phyloP scores from a whole-genome alignment of 495 filamentous ascomycete species.

The Penicillium bovifimosum region DNA sequence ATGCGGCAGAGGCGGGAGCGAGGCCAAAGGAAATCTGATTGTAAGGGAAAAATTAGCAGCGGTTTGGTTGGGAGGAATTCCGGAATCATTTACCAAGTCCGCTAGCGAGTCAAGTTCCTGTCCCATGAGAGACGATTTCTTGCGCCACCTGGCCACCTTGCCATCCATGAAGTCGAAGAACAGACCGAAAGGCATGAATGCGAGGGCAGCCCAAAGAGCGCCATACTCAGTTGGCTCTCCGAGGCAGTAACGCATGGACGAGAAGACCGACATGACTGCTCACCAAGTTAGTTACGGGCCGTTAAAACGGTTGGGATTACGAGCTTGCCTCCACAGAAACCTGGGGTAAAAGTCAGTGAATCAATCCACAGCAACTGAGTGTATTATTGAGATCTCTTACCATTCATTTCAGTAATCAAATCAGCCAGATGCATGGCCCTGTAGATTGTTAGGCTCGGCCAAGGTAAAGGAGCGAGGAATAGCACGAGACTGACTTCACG shows the following conservation, averaged over 20 bases:
- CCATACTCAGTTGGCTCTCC: constrained; percentile 58
- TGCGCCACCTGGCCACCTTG: constrained; percentile 89
- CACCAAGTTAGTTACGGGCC: constrained; percentile 21
- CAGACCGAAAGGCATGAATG: constrained; percentile 85
- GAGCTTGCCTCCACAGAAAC: constrained; percentile 50
- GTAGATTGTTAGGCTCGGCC: constrained; percentile 14
- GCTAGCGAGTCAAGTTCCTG: constrained; percentile 97
- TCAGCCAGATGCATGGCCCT: constrained; percentile 92
- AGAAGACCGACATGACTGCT: constrained; percentile 85
- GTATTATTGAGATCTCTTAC: constrained; percentile 38
- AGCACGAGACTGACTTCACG: constrained; percentile 48
- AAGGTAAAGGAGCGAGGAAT: background rate
- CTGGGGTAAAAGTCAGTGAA: constrained; percentile 28
- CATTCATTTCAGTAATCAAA: constrained; percentile 91
- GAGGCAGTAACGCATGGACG: constrained; percentile 90
- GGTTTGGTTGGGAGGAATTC: background rate
- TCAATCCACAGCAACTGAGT: background rate
- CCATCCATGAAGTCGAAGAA: constrained; percentile 99
- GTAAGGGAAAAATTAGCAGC: background rate
- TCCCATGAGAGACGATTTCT: constrained; percentile 94
- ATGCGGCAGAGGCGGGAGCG: constrained; percentile 78
- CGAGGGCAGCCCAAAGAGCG: constrained; percentile 75
- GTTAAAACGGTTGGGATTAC: constrained; percentile 1
- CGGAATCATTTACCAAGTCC: constrained; percentile 62
- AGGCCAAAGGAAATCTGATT: constrained; percentile 93